These are phyloP conservation scores for Persicaria tinctoria DNA, from an alignment of 148 eudicot genomes.

Conservation along the genomic window DNA sequence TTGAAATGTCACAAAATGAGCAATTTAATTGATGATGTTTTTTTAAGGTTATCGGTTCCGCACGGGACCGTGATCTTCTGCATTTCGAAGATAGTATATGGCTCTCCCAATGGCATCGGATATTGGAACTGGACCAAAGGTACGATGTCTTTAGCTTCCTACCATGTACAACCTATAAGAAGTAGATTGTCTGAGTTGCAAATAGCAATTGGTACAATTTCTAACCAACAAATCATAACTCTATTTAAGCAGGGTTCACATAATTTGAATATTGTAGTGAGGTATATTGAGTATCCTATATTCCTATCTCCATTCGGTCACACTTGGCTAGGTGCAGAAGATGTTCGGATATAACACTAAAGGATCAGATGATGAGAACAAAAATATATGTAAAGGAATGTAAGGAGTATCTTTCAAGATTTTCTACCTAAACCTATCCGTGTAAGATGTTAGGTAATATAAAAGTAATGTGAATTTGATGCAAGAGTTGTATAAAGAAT, in stretches of 20 bases:
- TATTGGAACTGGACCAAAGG: slow-evolving; percentile 74
- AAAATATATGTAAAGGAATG: background rate
- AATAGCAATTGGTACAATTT: background rate
- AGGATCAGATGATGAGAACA: background rate
- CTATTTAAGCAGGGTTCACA: background rate
- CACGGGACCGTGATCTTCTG: slow-evolving; percentile 91
- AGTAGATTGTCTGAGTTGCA: background rate
- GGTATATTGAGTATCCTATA: background rate
- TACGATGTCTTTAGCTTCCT: slow-evolving; percentile 86
- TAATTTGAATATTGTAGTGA: background rate
- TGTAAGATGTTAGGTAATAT: background rate
- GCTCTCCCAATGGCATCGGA: slow-evolving; percentile 72
- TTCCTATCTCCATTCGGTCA: too few species aligned
- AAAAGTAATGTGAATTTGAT: background rate
- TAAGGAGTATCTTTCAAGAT: background rate
- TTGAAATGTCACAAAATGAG: too few species aligned
- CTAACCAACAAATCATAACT: background rate
- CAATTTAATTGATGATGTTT: background rate
- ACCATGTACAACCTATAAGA: slow-evolving; percentile 15
- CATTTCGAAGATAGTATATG: slow-evolving; percentile 69
- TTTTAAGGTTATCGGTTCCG: slow-evolving; percentile 50
- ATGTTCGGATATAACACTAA: too few species aligned
- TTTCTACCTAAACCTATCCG: background rate
- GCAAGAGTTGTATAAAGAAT: background rate
- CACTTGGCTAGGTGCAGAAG: too few species aligned